A percentile compares a stretch with the other conserved stretches of the same genome.
Evolutionary conservation across 176 grass and related monocot species (phyloP).

Genomic region (Pharus latifolius): DNA sequence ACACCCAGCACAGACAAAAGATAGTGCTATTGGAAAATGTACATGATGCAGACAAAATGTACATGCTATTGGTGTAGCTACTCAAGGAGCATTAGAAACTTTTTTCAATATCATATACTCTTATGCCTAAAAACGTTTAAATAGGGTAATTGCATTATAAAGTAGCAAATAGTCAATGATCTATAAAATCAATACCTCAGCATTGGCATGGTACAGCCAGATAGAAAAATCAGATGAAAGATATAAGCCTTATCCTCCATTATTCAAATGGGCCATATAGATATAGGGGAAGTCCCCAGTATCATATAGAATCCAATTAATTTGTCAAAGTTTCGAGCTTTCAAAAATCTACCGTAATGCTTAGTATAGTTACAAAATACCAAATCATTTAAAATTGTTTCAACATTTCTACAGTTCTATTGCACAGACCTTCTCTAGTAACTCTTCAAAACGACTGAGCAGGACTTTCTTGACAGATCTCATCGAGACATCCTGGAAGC

Average conservation of each 20-base stretch:
- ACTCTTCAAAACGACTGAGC: slow-evolving; percentile 49
- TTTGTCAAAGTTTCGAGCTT: too few species aligned
- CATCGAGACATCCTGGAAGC: slow-evolving; percentile 26
- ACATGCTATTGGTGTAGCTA: too few species aligned
- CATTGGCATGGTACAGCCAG: not conserved
- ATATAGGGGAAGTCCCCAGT: too few species aligned
- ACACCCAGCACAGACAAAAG: too few species aligned
- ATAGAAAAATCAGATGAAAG: not conserved
- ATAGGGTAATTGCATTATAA: not conserved
- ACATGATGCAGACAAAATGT: too few species aligned
- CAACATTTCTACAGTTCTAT: not conserved
- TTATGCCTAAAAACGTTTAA: not conserved
- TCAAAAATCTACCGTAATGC: too few species aligned
- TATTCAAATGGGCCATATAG: too few species aligned
- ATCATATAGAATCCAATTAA: too few species aligned
- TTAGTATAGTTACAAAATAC: not conserved
- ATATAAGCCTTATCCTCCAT: not conserved
- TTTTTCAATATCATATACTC: too few species aligned
- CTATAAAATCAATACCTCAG: not conserved
- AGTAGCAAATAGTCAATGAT: not conserved
- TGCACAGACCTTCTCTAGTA: slow-evolving; percentile 59
- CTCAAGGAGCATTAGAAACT: too few species aligned
- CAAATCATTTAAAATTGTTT: not conserved
- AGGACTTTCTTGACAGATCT: slow-evolving; percentile 54
- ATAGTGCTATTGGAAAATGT: too few species aligned